Conservation (phyloP, 371 early-diverging fungal genomes). For the Haplosporangium sp. region DNA sequence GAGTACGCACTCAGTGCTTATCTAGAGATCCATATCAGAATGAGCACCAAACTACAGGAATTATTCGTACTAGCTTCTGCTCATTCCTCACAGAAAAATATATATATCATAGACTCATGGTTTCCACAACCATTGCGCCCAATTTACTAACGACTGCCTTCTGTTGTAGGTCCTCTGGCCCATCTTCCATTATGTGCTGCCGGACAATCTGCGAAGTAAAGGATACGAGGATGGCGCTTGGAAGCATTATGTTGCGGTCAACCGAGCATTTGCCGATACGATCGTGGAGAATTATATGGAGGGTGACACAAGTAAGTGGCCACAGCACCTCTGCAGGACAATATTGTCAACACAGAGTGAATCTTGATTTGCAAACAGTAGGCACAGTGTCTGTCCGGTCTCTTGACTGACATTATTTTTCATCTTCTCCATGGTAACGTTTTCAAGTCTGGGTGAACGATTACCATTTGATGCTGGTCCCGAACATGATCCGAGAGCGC, state of each 20-base stretch:
- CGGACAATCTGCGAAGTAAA: slow-evolving; percentile 73
- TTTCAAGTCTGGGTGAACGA: slow-evolving; percentile 95
- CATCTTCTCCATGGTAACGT: slow-evolving; percentile 21
- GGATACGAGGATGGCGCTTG: slow-evolving; percentile 76
- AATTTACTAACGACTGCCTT: not conserved
- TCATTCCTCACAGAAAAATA: no score
- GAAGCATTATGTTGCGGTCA: slow-evolving; percentile 84
- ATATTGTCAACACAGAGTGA: no score
- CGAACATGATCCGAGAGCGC: slow-evolving; percentile 82
- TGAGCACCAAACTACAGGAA: no score
- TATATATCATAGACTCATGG: no score
- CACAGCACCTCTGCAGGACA: not conserved
- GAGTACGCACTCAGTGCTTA: no score
- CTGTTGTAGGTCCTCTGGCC: slow-evolving; percentile 90
- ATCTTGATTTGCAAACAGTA: no score
- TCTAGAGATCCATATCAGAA: no score
- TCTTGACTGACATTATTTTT: not conserved
- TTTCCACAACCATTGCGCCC: not conserved
- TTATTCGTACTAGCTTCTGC: no score
- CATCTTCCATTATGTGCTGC: slow-evolving; percentile 93
- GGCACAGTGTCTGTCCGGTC: not conserved
- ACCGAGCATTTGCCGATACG: slow-evolving; percentile 83
- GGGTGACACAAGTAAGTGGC: slow-evolving; percentile 86
- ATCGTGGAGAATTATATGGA: slow-evolving; percentile 76
- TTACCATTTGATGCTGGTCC: slow-evolving; percentile 96